Evolutionary conservation across 257 asterid genomes (phyloP).

Genomic region (Buddleja alternifolia): DNA sequence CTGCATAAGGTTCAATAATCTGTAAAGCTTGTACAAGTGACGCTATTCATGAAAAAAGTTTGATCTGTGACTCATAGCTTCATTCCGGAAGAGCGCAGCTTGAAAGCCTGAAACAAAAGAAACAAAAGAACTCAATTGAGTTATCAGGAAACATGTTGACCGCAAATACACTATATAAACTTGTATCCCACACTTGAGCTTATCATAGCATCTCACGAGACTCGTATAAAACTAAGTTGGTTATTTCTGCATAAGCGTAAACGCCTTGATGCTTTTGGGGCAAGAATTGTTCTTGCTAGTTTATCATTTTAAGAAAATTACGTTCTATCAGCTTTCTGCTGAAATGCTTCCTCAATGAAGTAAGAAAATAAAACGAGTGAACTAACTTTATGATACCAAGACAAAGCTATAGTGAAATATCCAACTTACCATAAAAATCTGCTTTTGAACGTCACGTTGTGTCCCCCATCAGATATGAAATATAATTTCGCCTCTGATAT

Average conservation of each 20-base stretch:
- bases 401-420: conserved; percentile 16
- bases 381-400: not conserved
- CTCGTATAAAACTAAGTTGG: not conserved
- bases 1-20: conserved; percentile 14
- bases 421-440: conserved; percentile 26
- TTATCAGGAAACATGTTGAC: no score
- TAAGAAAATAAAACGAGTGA: not conserved
- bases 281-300: no score
- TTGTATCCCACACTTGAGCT: not conserved
- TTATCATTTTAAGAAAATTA: no score
- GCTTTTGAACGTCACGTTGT: conserved; percentile 17
- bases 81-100: conserved; percentile 23
- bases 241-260: no score
- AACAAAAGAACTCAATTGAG: conserved; percentile 22
- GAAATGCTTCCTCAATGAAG: not conserved
- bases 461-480: conserved; percentile 27
- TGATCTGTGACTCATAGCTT: conserved; percentile 11
- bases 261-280: not conserved
- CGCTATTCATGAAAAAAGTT: not conserved
- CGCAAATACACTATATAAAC: no score
- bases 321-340: no score
- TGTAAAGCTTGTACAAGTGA: conserved; percentile 4
- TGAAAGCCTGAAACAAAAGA: conserved; percentile 24
- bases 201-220: not conserved
- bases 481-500: conserved; percentile 1